Evolutionary conservation across 2,329 filamentous ascomycete species (phyloP), one percentile per base, ranked within the genome.

Genomic region (Colletotrichum musicola): DNA sequence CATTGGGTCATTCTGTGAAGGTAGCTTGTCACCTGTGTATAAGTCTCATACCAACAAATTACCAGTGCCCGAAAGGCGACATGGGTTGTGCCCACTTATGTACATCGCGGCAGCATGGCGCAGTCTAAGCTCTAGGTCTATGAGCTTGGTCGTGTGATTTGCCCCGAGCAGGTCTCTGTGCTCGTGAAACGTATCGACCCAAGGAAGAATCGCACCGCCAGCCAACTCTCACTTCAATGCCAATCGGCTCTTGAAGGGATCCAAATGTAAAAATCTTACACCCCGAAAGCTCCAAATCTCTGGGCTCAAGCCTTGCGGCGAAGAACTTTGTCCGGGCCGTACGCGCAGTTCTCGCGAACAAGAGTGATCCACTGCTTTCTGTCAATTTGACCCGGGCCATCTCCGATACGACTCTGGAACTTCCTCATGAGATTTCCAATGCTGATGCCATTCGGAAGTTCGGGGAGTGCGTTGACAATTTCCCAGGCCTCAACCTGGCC

Each of bases 321-420:
- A 49, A 83, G 72, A 13, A 88, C 78, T 78, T 89, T 91, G 66
- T 90, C 86, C 0, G 82, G 72, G 1, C 83, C 85, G 75, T 86
- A 89, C 14, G 82, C 79, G 1, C 86, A 84, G 44, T 87, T 81
- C 42, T 84, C 81, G 76, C 86, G 88, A 13, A 92, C 88, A 65
- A 91, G 75, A 63, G 82, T 80, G 68, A 91, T 86, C 84, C 89
- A 91, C 27, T 88, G 84, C 40, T 80, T 78, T 71, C 84, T 85
- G 4, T 81, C 79, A 75, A 87, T 88, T 73, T 85, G 82, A 4
- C 84, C 83, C 5, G 84, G 82, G 6, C 81, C 80, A 22, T 86
- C 84, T 22, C 84, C 84, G 13, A 91, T 80, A 25, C 89, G 85
- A 27, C 79, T 79, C 22, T 83, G 77, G 75, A 91, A 91, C 46